phyloP scores from a whole-genome alignment of 345 rosid genomes.

The Populus simonii region DNA sequence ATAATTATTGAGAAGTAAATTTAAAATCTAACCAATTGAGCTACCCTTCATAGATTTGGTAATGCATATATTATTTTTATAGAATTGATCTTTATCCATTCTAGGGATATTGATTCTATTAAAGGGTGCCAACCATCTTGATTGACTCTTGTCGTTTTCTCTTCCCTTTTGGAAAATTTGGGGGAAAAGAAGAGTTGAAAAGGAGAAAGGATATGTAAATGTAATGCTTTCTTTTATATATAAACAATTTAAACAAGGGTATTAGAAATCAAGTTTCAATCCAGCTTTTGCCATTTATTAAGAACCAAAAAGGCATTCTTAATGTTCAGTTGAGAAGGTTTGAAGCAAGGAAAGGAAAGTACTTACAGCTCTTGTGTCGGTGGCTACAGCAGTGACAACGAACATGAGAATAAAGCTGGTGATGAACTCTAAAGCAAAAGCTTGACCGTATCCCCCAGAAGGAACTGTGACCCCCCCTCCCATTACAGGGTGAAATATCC shows the following conservation, averaged over 20 bases:
- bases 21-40: too few relatives aligned
- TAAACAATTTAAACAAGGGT: too few relatives aligned
- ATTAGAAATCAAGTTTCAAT: too few relatives aligned
- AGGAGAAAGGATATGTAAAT: not conserved
- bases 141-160: conserved; percentile 9
- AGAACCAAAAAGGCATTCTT: too few relatives aligned
- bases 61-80: not conserved
- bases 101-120: not conserved
- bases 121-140: conserved; percentile 13
- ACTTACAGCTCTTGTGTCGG: conserved; percentile 90
- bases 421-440: conserved; percentile 83
- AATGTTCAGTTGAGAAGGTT: too few relatives aligned
- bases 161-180: not conserved
- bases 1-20: too few relatives aligned
- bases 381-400: conserved; percentile 87
- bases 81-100: not conserved
- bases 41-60: rapidly evolving
- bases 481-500: conserved; percentile 59
- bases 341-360: too few relatives aligned
- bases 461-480: conserved; percentile 88
- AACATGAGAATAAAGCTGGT: conserved; percentile 89
- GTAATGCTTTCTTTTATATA: too few relatives aligned
- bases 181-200: not conserved
- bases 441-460: conserved; percentile 50
- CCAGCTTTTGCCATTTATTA: too few relatives aligned